Evolutionary conservation across 1,284 basidiomycete genomes (phyloP), one percentile per base, ranked within the genome.

Genomic region (Apiotrichum brassicae): DNA sequence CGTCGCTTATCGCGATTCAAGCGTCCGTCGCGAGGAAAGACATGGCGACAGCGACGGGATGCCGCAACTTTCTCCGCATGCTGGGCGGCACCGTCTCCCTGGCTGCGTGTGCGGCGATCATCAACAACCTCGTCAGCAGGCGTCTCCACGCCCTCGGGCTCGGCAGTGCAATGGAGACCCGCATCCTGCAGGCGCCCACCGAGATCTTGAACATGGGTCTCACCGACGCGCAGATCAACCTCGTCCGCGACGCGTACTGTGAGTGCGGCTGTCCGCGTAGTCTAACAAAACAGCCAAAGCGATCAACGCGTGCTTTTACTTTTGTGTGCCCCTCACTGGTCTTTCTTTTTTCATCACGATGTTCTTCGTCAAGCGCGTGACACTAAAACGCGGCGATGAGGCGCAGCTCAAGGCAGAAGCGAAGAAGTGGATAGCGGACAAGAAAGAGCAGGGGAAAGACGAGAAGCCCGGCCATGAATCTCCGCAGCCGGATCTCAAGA

Each of bases 1-100:
- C 64, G 1, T 55, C 53, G 0, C 49, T 65, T 1, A 58, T 65
- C 19, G 64, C 75, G 26, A 81, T 86, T 49, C 85, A 87, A 64
- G 71, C 62, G 12, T 44, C 53, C 5, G 60, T 62, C 14, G 43
- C 47, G 9, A 47, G 64, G 16, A 59, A 57, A 23, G 64, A 65
- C 39, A 65, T 66, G 64, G 66, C 64, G 6, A 61, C 63, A 3
- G 65, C 64, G 13, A 66, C 63, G 0, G 65, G 63, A 3, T 58
- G 56, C 22, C 46, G 58, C 41, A 68, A 63, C 48, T 66, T 64
- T 40, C 53, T 68, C 13, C 61, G 66, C 43, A 59, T 63, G 58
- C 51, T 68, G 13, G 66, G 59, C 20, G 58, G 58, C 14, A 59
- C 56, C 0, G 44, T 59, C 30, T 34, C 54, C 4, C 53, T 60